These are phyloP conservation scores for Cinchona pubescens DNA, from an alignment of 257 asterid species.

Conservation along the genomic window DNA sequence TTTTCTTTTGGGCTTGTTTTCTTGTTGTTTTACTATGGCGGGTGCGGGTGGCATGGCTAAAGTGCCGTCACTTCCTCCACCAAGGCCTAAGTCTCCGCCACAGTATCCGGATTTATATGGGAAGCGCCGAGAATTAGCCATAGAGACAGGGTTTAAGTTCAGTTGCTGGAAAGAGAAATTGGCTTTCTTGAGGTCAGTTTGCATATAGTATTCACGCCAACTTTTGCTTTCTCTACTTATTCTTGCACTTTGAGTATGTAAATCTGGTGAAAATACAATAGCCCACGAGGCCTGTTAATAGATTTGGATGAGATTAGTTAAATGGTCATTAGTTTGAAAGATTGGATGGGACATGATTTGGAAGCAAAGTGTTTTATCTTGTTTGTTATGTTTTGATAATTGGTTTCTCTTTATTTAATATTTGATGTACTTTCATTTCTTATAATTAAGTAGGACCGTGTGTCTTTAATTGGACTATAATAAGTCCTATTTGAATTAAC, in stretches of 20 bases:
- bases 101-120: conserved; percentile 88
- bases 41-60: conserved; percentile 33
- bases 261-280: background rate
- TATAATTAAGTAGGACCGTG: conserved; percentile 17
- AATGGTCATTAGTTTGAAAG: background rate
- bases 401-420: conserved; percentile 3
- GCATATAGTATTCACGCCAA: background rate
- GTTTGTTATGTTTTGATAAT: conserved; percentile 2
- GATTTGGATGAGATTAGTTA: background rate
- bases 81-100: conserved; percentile 88
- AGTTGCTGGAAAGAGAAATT: conserved; percentile 84
- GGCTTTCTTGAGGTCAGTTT: conserved; percentile 66
- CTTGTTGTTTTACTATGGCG: conserved; percentile 30
- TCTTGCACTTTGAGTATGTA: background rate
- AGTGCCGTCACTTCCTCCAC: conserved; percentile 72
- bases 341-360: background rate
- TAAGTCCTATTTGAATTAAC: background rate
- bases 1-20: background rate
- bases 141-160: too few relatives aligned
- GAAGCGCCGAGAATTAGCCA: conserved; percentile 68
- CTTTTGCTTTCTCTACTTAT: background rate
- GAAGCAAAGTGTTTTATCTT: conserved; percentile 7
- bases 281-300: background rate
- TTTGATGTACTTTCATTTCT: conserved; percentile 5
- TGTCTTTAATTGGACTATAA: conserved; percentile 11